phyloP scores from a whole-genome alignment of 441 rosid genomes.

The Viola pubescens region DNA sequence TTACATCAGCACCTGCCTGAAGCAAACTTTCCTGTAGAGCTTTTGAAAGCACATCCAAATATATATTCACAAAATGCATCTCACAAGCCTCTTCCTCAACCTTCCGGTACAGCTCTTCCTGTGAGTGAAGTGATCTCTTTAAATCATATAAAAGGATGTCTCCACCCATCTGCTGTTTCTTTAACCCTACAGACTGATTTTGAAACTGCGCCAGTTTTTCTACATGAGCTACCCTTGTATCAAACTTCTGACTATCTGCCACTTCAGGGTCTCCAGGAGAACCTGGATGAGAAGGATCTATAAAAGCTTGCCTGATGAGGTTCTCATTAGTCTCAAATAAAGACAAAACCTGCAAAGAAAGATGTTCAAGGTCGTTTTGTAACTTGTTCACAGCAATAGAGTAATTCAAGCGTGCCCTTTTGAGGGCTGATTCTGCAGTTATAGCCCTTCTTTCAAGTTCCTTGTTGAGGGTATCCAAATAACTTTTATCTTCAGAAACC shows the following conservation, averaged over 20 bases:
- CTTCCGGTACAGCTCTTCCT: constrained; percentile 72
- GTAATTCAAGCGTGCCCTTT: constrained; percentile 92
- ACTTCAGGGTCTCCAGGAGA: constrained; percentile 24
- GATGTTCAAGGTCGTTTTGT: constrained; percentile 95
- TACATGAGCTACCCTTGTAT: constrained; percentile 33
- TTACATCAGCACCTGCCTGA: constrained; percentile 47
- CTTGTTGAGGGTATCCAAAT: constrained; percentile 53
- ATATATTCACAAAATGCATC: constrained; percentile 59
- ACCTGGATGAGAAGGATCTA: constrained; percentile 47
- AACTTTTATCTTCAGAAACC: constrained; percentile 61
- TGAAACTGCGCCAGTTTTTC: constrained; percentile 33
- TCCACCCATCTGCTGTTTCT: constrained; percentile 54
- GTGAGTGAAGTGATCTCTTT: constrained; percentile 72
- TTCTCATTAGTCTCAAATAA: constrained; percentile 90
- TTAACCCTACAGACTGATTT: constrained; percentile 36
- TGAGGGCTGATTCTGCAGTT: constrained; percentile 82
- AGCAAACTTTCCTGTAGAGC: constrained; percentile 57
- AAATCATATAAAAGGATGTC: constrained; percentile 67
- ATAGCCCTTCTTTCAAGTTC: constrained; percentile 77
- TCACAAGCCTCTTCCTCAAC: constrained; percentile 85
- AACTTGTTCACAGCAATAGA: constrained; percentile 91
- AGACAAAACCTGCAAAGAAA: constrained; percentile 87
- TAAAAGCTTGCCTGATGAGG: constrained; percentile 76
- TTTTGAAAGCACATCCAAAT: constrained; percentile 77
- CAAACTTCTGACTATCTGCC: constrained; percentile 28